Base-by-base conservation (phyloP, 257 asterid species). In the Rubia yunnanensis region DNA sequence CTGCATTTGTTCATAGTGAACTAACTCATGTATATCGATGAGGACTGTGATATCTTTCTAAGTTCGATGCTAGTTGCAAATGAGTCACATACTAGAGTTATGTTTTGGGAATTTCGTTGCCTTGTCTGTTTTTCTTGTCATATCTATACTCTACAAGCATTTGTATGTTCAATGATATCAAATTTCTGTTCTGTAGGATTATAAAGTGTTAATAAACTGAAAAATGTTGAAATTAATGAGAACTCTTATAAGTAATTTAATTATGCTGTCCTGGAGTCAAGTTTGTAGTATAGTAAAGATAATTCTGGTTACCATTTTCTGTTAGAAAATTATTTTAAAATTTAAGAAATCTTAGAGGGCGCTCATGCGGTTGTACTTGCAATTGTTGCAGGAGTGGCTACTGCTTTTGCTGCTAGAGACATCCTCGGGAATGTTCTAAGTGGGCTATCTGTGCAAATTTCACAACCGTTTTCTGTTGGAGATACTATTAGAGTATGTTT, bases 331-430 rank as follows among this genome's bases (percentile, higher is more conserved):
- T 31, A 1, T 61, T 17, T 9, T 10, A 48, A 32, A 34, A 35
- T 31, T 20, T 7, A 30, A 32, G 55, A 60, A 39, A 24, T 46
- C 13, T 64, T 35, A 23, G 18, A 11, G 4, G 26, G 68, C 67
- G 63, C 62, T 34, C 26, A 10, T 59, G 24, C 60, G 22, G 56
- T 50, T 72, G 36, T 67, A 62, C 61, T 66, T 54, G 73, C 39
- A 58, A 48, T 59, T 77, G 60, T 59, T 77, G 60, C 92, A 94
- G 99, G 99, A 61, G 95, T 94, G 72, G 99, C 99, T 62, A 86
- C 99, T 79, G 99, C 99, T 77, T 94, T 88, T 79, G 99, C 99
- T 13, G 79, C 95, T 70, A 85, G 81, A 78, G 96, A 90, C 67
- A 69, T 94, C 72, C 96, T 94, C 66, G 99, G 96, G 59, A 94